These are phyloP conservation scores for Scheffersomyces spartinae DNA, from an alignment of 805 yeast species.

Conservation along the genomic window DNA sequence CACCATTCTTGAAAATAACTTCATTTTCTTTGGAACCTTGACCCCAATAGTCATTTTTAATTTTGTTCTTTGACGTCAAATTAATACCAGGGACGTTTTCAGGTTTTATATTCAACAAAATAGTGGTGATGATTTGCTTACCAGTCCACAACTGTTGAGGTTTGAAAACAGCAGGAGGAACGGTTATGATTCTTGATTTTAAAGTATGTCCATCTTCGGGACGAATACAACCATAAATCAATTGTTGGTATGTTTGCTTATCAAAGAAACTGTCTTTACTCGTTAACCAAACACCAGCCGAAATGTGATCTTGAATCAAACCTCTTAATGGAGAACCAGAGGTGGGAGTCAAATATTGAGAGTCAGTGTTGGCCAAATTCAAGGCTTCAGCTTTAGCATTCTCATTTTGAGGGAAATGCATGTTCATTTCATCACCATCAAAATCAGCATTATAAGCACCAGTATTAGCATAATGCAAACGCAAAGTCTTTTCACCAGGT, in stretches of 20 bases:
- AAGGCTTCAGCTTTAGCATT: constrained; percentile 95
- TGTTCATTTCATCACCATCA: constrained; percentile 99
- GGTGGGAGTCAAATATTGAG: constrained; percentile 96
- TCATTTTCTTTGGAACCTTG: constrained; percentile 71
- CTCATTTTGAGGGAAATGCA: constrained; percentile 98
- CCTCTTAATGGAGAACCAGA: constrained; percentile 98
- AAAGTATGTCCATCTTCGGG: constrained; percentile 95
- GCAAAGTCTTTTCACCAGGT: constrained; percentile 93
- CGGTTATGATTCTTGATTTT: constrained; percentile 48
- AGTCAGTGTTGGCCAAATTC: constrained; percentile 91
- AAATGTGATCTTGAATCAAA: constrained; percentile 95
- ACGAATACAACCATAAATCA: constrained; percentile 84
- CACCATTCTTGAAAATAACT: constrained; percentile 80
- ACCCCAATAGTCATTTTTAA: constrained; percentile 95
- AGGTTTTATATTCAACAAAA: constrained; percentile 81
- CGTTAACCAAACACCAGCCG: constrained; percentile 98
- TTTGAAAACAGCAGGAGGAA: constrained; percentile 82
- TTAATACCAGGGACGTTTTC: constrained; percentile 84
- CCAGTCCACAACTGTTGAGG: constrained; percentile 97
- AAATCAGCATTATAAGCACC: constrained; percentile 99
- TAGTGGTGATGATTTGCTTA: constrained; percentile 91
- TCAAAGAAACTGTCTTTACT: constrained; percentile 86
- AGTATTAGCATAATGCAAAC: constrained; percentile 96
- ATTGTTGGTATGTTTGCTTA: constrained; percentile 86
- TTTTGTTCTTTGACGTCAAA: constrained; percentile 70